Conservation (phyloP, 2,329 filamentous ascomycete genomes). For the Berkeleyomyces rouxiae region DNA sequence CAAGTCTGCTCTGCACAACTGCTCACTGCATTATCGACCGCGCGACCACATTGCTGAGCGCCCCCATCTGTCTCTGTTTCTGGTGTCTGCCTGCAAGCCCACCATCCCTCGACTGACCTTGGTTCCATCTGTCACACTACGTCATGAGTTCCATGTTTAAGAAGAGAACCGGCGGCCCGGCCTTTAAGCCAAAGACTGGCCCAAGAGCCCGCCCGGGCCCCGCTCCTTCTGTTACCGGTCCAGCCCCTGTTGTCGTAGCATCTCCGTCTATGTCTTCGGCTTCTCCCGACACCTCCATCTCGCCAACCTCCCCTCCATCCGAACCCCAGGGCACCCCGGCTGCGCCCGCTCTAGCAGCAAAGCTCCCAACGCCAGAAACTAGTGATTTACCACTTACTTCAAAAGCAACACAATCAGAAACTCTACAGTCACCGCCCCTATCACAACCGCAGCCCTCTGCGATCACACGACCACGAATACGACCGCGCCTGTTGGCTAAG, state of each 20-base stretch:
- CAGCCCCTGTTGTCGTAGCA: background rate
- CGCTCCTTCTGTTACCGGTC: background rate
- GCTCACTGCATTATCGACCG: slow-evolving; percentile 4
- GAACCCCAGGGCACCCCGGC: background rate
- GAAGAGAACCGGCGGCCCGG: slow-evolving; percentile 38
- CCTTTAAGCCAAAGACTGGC: slow-evolving; percentile 55
- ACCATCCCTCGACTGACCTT: background rate
- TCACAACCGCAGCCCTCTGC: background rate
- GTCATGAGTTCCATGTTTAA: slow-evolving; percentile 53
- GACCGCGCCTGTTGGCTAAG: background rate
- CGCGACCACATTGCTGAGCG: slow-evolving; percentile 10
- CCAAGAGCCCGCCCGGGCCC: slow-evolving; percentile 32
- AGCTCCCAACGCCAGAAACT: background rate
- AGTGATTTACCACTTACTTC: background rate
- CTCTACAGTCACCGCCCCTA: background rate
- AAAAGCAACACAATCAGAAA: background rate
- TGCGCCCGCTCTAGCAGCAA: background rate
- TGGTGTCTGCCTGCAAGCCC: background rate
- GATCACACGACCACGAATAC: background rate
- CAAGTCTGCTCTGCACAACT: slow-evolving; percentile 11
- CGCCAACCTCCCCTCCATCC: background rate
- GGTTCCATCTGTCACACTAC: slow-evolving; percentile 10
- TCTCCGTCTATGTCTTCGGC: background rate
- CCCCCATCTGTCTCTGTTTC: background rate
- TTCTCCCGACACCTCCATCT: background rate